Percentiles rank a stretch among this genome's conserved stretches.
These are phyloP conservation scores for Globisporangium abappressorium DNA, from an alignment of 352 stramenopile species.

Conservation along the genomic window DNA sequence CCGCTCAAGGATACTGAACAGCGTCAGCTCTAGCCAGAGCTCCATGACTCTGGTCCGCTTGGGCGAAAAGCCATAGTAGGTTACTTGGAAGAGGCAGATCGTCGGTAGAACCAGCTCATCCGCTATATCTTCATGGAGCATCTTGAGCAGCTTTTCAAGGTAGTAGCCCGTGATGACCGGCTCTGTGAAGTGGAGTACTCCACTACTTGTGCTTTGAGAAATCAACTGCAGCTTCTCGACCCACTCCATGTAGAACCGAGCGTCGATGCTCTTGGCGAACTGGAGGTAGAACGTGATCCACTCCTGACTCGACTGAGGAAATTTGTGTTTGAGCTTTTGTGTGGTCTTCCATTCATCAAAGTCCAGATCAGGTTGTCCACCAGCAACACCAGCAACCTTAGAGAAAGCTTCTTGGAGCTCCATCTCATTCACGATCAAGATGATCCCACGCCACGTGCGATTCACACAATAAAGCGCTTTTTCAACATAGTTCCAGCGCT, in stretches of 20 bases:
- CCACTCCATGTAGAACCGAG: conserved; percentile 60
- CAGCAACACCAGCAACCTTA: conserved; percentile 12
- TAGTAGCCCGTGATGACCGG: conserved; percentile 43
- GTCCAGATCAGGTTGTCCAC: conserved; percentile 21
- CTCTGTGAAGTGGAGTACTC: conserved; percentile 35
- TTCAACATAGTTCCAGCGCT: conserved; percentile 33
- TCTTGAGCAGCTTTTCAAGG: conserved; percentile 41
- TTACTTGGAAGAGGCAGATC: conserved; percentile 50
- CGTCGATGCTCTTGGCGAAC: conserved; percentile 29
- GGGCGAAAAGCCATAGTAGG: conserved; percentile 39
- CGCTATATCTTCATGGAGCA: conserved; percentile 31
- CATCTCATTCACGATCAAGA: conserved; percentile 38
- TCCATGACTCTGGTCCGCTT: conserved; percentile 30
- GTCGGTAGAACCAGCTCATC: conserved; percentile 36
- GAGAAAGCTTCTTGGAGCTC: conserved; percentile 39
- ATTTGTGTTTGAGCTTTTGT: conserved; percentile 22
- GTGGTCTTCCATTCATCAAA: conserved; percentile 63
- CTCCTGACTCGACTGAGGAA: conserved; percentile 21
- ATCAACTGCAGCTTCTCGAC: conserved; percentile 24
- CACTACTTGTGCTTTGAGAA: conserved; percentile 7
- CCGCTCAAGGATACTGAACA: conserved; percentile 46
- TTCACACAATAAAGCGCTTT: conserved; percentile 45
- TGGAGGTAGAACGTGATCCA: conserved; percentile 58
- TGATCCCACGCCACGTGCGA: conserved; percentile 47
- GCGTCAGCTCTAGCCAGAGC: conserved; percentile 55